Evolutionary conservation across 2,329 filamentous ascomycete species (phyloP).

Genomic region (Ascomycota sp.): DNA sequence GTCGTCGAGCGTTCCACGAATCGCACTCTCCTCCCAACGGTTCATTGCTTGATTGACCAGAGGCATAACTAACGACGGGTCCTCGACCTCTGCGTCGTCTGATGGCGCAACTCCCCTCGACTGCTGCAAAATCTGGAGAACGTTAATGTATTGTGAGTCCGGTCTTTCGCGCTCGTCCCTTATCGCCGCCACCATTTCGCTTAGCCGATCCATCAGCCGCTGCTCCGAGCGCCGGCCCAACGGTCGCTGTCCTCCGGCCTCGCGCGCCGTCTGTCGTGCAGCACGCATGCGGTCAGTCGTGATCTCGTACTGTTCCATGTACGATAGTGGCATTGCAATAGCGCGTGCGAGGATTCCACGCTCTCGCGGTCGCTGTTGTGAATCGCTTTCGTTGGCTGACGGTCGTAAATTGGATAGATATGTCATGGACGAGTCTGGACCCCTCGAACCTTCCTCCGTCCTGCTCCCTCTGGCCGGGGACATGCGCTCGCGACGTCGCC

Average conservation of each 20-base stretch:
- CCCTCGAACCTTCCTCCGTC: slow-evolving; percentile 7
- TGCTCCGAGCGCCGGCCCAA: slow-evolving; percentile 8
- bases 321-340: slow-evolving; percentile 16
- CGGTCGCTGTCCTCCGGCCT: slow-evolving; percentile 4
- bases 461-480: slow-evolving; percentile 5
- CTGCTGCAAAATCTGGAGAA: slow-evolving; percentile 17
- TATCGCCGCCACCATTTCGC: slow-evolving; percentile 15
- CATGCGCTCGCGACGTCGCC: slow-evolving; percentile 26
- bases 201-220: slow-evolving; percentile 14
- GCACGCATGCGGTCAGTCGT: slow-evolving; percentile 13
- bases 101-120: slow-evolving; percentile 12
- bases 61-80: slow-evolving; percentile 15
- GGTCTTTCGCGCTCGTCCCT: slow-evolving; percentile 15
- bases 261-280: slow-evolving; percentile 12
- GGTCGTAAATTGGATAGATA: slow-evolving; percentile 5
- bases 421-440: slow-evolving; percentile 4
- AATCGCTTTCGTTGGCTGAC: slow-evolving; percentile 6
- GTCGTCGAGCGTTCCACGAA: slow-evolving; percentile 10
- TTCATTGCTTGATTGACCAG: slow-evolving; percentile 17
- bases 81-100: slow-evolving; percentile 13
- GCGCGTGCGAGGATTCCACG: slow-evolving; percentile 16
- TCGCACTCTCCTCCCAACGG: slow-evolving; percentile 17
- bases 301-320: slow-evolving; percentile 16
- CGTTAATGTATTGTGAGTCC: slow-evolving; percentile 15
- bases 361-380: slow-evolving; percentile 9